Evolutionary conservation across 2,329 filamentous ascomycete genomes (phyloP), one percentile per base, ranked within the genome.

Genomic region (Pseudogymnoascus sp.): DNA sequence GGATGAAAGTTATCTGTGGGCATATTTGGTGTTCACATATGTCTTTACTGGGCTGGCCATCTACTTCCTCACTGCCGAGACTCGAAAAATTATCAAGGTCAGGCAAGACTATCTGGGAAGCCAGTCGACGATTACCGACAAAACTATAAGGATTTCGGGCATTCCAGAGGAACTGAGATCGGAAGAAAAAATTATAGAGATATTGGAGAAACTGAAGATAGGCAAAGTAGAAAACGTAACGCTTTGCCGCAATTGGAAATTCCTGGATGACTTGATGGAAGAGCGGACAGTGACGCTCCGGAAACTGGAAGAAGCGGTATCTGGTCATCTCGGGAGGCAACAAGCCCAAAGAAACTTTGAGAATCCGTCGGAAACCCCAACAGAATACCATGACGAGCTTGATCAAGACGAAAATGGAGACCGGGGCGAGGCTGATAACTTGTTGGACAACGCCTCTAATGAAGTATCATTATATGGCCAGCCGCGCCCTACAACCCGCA

Each of bases 21-120:
- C 93, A 70, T 97, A 97, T 71, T 84, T 96, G 12, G 80, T 90
- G n/a, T 99, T 99, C 69, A 90, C 92, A 1, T 99, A 97, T 77
- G 81, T 97, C 60, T 99, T 97, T 74, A 93, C 89, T 5, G 84
- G 80, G 1, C 76, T 97, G 42, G 89, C 90, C 0, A 78, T 97
- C 11, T 96, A 92, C 72, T 84, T 93, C 68, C 86, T 97, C 69
- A 85, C 93, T 63, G 82, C 83, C 42, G 88, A 96, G 75, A 97
- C 94, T 0, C 85, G 88, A 67, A 88, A 86, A 64, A 88, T 99
- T 60, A 95, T 97, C 66, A 84, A 87, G 62, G 84, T 93, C 30
- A 82, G 94, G 23, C 94, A 99, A 74, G 86, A 92, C 63, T 99
- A 97, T 72, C 82, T 99, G 8, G 94, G 94, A 11, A 91, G 88